A percentile compares a stretch with the other conserved stretches of the same genome.
These are phyloP conservation scores for Jimgerdemannia lactiflua DNA, from an alignment of 192 early-diverging fungal species.

Conservation along the genomic window DNA sequence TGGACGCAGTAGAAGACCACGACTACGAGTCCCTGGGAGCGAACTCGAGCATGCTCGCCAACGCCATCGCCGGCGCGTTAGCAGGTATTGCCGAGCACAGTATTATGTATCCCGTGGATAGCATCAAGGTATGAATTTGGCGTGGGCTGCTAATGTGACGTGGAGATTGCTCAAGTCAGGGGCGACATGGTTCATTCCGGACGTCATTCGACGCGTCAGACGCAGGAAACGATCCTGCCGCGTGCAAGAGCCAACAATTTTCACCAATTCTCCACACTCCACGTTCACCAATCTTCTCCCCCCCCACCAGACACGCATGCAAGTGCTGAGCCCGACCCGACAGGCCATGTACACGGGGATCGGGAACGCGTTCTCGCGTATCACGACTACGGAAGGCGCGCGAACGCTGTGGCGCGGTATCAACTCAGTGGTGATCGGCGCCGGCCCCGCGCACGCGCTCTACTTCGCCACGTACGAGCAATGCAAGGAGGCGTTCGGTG, in stretches of 20 bases:
- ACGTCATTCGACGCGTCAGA: not conserved
- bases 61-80: conserved; percentile 88
- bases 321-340: conserved; percentile 70
- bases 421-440: conserved; percentile 87
- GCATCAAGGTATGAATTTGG: conserved; percentile 74
- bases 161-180: too few relatives aligned
- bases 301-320: conserved; percentile 81
- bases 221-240: not conserved
- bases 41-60: conserved; percentile 74
- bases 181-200: too few relatives aligned
- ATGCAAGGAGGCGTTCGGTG: conserved; percentile 76
- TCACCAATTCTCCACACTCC: too few relatives aligned
- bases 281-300: not conserved
- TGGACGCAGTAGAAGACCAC: conserved; percentile 47
- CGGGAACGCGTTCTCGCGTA: conserved; percentile 62
- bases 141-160: not conserved
- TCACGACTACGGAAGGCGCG: conserved; percentile 73
- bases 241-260: too few relatives aligned
- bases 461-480: conserved; percentile 96
- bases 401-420: conserved; percentile 91
- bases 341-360: conserved; percentile 71
- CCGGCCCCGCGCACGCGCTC: conserved; percentile 95
- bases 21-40: conserved; percentile 94
- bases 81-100: conserved; percentile 98
- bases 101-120: conserved; percentile 93